Conservation (phyloP, 441 rosid species). For the Jatropha multifida region DNA sequence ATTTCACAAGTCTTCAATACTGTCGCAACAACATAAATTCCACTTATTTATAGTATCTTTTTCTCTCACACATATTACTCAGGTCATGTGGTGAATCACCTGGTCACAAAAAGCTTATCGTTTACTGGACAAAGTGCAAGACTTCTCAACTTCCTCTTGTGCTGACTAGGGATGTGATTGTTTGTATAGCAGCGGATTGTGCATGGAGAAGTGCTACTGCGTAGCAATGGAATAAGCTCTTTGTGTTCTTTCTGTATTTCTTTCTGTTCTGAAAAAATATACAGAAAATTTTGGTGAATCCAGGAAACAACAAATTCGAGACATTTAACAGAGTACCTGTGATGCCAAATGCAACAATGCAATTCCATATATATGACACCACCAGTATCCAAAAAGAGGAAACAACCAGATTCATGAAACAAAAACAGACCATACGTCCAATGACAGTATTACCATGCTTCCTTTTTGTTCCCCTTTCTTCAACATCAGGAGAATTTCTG, state of each 20-base stretch:
- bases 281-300: slow-evolving; percentile 16
- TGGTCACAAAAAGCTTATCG: slow-evolving; percentile 83
- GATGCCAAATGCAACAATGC: slow-evolving; percentile 15
- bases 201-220: slow-evolving; percentile 50
- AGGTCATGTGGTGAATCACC: slow-evolving; percentile 39
- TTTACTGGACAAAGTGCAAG: slow-evolving; percentile 70
- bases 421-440: not conserved
- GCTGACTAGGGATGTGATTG: slow-evolving; percentile 79
- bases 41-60: not conserved
- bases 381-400: not conserved
- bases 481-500: slow-evolving; percentile 33
- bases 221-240: slow-evolving; percentile 69
- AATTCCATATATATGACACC: slow-evolving; percentile 1
- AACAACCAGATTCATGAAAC: not conserved
- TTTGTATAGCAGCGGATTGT: slow-evolving; percentile 55
- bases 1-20: not conserved
- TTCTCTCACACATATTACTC: slow-evolving; percentile 4
- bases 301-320: slow-evolving; percentile 13
- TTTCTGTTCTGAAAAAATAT: slow-evolving; percentile 56
- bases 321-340: not conserved
- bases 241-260: slow-evolving; percentile 74
- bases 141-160: slow-evolving; percentile 92
- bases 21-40: not conserved
- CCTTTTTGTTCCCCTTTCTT: slow-evolving; percentile 59
- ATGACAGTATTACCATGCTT: slow-evolving; percentile 53